Percentiles rank a stretch among this genome's conserved stretches.
phyloP scores from a whole-genome alignment of 108 stramenopile species.

The Nannochloropsis granulata region DNA sequence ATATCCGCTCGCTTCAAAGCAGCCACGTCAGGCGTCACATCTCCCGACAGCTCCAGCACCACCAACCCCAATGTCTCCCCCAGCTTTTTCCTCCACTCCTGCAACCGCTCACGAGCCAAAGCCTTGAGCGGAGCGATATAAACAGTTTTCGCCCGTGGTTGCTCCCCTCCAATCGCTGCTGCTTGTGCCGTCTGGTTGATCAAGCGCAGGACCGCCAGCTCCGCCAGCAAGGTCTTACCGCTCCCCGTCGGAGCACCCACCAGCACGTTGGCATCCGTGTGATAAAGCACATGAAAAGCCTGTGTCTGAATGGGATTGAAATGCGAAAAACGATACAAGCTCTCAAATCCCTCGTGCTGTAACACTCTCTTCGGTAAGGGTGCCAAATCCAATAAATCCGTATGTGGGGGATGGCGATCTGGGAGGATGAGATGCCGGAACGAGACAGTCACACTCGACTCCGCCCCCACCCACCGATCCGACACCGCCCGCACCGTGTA shows the following conservation, averaged over 20 bases:
- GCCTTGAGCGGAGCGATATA: slow-evolving; percentile 98
- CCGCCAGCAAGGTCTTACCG: slow-evolving; percentile 68
- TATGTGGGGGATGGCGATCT: slow-evolving; percentile 51
- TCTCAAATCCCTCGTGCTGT: slow-evolving; percentile 57
- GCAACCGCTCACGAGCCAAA: slow-evolving; percentile 82
- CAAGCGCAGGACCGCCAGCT: slow-evolving; percentile 76
- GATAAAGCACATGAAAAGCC: slow-evolving; percentile 73
- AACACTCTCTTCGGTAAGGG: slow-evolving; percentile 80
- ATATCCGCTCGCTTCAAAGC: slow-evolving; percentile 74
- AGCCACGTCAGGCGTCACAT: slow-evolving; percentile 70
- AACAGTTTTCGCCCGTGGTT: slow-evolving; percentile 53
- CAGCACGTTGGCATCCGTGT: slow-evolving; percentile 74
- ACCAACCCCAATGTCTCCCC: slow-evolving; percentile 47
- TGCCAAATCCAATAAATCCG: slow-evolving; percentile 67
- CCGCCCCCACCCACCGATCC: slow-evolving; percentile 90
- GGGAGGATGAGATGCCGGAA: slow-evolving; percentile 61
- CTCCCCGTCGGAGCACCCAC: slow-evolving; percentile 93
- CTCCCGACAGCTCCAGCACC: slow-evolving; percentile 91
- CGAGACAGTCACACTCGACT: slow-evolving; percentile 60
- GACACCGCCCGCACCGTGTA: slow-evolving; percentile 66
- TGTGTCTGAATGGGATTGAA: slow-evolving; percentile 96
- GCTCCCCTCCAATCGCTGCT: not conserved
- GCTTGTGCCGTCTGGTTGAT: slow-evolving; percentile 40
- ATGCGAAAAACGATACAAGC: slow-evolving; percentile 55
- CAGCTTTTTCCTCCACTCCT: slow-evolving; percentile 76